These are phyloP conservation scores for Mortierella sp. DNA, from an alignment of 371 early-diverging fungal genomes.

Conservation along the genomic window DNA sequence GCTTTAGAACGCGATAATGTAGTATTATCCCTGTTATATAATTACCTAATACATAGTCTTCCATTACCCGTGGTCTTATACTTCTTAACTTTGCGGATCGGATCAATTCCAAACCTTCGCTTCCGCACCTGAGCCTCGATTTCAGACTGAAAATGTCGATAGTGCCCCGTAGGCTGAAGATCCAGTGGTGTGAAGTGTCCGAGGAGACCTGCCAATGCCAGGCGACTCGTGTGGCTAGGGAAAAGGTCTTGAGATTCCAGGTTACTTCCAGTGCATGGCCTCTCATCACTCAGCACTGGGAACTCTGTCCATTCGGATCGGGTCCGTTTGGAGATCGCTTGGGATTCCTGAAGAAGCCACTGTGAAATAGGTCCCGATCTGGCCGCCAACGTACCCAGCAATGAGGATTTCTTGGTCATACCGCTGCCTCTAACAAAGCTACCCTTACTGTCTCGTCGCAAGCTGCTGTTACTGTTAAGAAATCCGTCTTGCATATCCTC, in stretches of 20 bases:
- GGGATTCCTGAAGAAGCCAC: slow-evolving; percentile 40
- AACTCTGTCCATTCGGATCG: slow-evolving; percentile 43
- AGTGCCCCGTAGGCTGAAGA: slow-evolving; percentile 7
- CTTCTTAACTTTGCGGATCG: slow-evolving; percentile 50
- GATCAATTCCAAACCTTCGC: slow-evolving; percentile 42
- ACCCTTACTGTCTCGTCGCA: slow-evolving; percentile 11
- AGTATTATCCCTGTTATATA: too few species aligned
- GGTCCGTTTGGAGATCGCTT: slow-evolving; percentile 21
- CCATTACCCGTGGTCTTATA: slow-evolving; percentile 41
- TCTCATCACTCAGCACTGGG: slow-evolving; percentile 29
- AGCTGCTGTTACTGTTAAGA: background rate
- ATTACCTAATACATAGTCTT: slow-evolving; percentile 46
- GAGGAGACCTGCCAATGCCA: slow-evolving; percentile 7
- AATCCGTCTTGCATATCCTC: slow-evolving; percentile 23
- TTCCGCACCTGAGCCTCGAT: slow-evolving; percentile 52
- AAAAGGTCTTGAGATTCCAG: too few species aligned
- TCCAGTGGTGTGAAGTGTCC: slow-evolving; percentile 24
- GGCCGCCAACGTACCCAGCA: background rate
- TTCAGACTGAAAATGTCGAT: slow-evolving; percentile 13
- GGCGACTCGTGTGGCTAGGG: slow-evolving; percentile 5
- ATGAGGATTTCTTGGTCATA: slow-evolving; percentile 15
- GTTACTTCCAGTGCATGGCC: background rate
- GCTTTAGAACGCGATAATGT: too few species aligned
- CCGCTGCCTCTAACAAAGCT: background rate
- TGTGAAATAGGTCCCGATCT: slow-evolving; percentile 10